Evolutionary conservation across 106 monocot genomes (phyloP).

Genomic region (Dioscorea zingiberensis): DNA sequence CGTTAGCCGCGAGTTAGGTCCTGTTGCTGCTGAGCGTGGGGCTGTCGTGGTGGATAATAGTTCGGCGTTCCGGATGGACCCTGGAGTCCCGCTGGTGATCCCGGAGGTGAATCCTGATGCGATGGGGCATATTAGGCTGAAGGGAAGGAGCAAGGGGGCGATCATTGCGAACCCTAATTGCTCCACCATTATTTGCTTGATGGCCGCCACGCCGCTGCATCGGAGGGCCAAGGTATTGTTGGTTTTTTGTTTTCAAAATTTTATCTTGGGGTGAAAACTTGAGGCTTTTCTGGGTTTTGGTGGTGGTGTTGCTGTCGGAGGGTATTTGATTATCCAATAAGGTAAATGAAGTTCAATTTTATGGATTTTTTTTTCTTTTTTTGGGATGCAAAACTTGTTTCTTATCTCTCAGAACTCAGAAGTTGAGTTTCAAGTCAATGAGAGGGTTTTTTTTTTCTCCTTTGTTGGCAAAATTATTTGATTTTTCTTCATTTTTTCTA

Average conservation of each 20-base stretch:
- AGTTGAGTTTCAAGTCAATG: too few relatives aligned
- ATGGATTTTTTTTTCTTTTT: too few relatives aligned
- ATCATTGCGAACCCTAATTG: constrained; percentile 94
- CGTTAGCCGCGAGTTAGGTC: constrained; percentile 59
- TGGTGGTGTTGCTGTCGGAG: too few relatives aligned
- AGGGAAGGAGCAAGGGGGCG: constrained; percentile 57
- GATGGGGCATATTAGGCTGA: constrained; percentile 53
- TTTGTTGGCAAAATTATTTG: too few relatives aligned
- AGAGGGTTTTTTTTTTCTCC: too few relatives aligned
- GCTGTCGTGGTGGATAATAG: constrained; percentile 86
- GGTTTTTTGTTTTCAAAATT: constrained; percentile 1
- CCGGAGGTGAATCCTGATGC: constrained; percentile 93
- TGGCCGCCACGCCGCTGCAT: constrained; percentile 97
- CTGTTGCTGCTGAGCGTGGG: constrained; percentile 68
- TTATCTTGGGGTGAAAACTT: neutral
- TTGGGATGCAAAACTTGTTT: too few relatives aligned
- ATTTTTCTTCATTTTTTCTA: too few relatives aligned
- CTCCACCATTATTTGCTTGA: constrained; percentile 91
- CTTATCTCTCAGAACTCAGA: too few relatives aligned
- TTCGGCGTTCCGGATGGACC: constrained; percentile 90
- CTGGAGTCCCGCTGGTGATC: constrained; percentile 70
- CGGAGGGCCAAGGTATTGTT: constrained; percentile 62
- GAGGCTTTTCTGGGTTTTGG: too few relatives aligned
- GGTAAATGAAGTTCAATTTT: too few relatives aligned
- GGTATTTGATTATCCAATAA: too few relatives aligned